phyloP scores from a whole-genome alignment of 2,329 filamentous ascomycete genomes.

The Verticillium nonalfalfae region DNA sequence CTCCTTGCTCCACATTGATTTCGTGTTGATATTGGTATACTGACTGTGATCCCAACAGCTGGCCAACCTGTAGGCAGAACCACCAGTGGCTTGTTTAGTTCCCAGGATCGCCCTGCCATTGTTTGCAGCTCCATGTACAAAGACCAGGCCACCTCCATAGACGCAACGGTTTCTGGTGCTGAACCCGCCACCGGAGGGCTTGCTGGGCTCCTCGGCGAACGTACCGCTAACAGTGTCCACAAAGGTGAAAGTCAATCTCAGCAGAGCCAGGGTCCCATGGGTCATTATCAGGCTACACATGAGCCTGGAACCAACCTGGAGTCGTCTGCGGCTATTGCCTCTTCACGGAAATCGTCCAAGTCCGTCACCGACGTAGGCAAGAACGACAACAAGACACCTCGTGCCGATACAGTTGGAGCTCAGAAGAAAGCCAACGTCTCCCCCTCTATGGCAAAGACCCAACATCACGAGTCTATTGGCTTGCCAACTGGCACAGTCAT shows the following conservation, averaged over 20 bases:
- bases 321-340: no score
- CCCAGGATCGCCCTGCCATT: neutral
- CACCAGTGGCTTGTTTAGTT: slow-evolving; percentile 1
- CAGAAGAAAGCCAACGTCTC: neutral
- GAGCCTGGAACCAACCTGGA: no score
- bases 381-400: no score
- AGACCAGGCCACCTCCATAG: neutral
- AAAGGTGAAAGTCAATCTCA: no score
- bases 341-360: no score
- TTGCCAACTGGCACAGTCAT: neutral
- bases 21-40: neutral
- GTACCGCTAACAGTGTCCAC: no score
- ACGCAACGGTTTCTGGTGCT: neutral
- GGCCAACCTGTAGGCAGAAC: neutral
- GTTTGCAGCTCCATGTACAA: neutral
- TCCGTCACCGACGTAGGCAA: no score
- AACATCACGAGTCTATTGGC: neutral
- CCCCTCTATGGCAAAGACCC: neutral
- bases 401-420: no score
- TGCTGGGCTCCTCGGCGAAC: no score
- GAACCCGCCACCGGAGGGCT: neutral
- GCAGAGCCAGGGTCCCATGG: no score
- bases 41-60: neutral
- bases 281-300: no score
- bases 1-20: neutral